Evolutionary conservation across 805 yeast species (phyloP).

Genomic region (Yamadazyma nakazawae): DNA sequence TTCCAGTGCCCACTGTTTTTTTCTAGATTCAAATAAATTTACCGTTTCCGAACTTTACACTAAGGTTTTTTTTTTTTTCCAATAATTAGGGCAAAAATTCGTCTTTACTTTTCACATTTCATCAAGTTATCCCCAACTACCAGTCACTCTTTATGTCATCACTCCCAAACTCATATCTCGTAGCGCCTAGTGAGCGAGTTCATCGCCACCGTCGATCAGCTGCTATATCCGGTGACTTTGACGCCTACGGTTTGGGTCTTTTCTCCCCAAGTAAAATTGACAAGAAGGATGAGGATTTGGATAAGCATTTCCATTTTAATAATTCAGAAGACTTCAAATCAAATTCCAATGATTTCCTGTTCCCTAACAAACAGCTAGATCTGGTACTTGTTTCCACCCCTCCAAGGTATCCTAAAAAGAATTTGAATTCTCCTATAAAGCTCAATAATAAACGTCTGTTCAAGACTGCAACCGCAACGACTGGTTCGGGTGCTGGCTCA

Average conservation of each 20-base stretch:
- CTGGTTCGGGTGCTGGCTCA: neutral
- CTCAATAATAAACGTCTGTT: slow-evolving; percentile 22
- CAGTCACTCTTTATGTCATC: slow-evolving; percentile 9
- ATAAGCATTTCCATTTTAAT: slow-evolving; percentile 28
- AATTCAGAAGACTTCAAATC: slow-evolving; percentile 35
- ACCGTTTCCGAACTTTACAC: no score
- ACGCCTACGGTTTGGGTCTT: slow-evolving; percentile 39
- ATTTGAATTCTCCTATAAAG: slow-evolving; percentile 34
- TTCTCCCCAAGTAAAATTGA: slow-evolving; percentile 18
- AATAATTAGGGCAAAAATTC: no score
- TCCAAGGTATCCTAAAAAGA: slow-evolving; percentile 10
- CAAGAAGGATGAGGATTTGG: slow-evolving; percentile 15
- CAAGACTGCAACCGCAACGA: neutral
- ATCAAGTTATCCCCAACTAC: neutral
- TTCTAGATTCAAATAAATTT: no score
- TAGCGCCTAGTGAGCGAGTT: slow-evolving; percentile 31
- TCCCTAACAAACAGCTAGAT: slow-evolving; percentile 21
- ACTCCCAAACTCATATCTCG: slow-evolving; percentile 12
- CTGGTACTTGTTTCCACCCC: slow-evolving; percentile 13
- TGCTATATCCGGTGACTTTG: slow-evolving; percentile 86
- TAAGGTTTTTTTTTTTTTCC: no score
- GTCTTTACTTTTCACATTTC: neutral
- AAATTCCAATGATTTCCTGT: slow-evolving; percentile 22
- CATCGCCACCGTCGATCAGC: slow-evolving; percentile 86
- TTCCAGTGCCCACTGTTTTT: neutral